Base-by-base conservation (phyloP, 148 eudicot genomes). In the Persicaria maculosa region DNA sequence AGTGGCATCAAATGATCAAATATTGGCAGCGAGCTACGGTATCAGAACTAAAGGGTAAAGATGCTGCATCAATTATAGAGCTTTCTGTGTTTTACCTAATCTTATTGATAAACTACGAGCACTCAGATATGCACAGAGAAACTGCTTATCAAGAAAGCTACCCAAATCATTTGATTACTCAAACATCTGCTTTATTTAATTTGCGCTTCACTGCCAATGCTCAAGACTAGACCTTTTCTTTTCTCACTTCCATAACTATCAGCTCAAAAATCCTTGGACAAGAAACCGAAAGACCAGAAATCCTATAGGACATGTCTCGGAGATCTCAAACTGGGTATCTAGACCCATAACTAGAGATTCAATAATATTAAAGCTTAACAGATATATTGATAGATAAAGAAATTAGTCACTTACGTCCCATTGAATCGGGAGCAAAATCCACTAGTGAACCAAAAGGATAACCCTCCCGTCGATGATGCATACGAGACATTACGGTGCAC, bases 371-470 rank as follows among this genome's bases (percentile, higher is more conserved):
- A 17, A 57, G 19, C 7, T 57, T 19, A 8, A 7, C 1, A 0
- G 50, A 22, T 8, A 71, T 4, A 79, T 74, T 17, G 15, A 50
- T 20, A 10, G 47, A 14, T 50, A 45, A 4, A 73, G 53, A 71
- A 58, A 43, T 44, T 14, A 47, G 70, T 59, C 50, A 89, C 99
- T 86, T 92, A 96, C 99, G 99, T 80, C 99, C 99, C 88, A 89
- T 83, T 47, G 91, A 76, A 84, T 96, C 99, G 71, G 99, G 92
- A 19, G 97, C 95, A 85, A 96, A 96, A 81, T 96, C 99, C 76
- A 96, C 99, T 46, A 96, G 84, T 4, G 97, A 89, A 76, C 99
- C 99, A 80, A 96, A 96, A 44, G 99, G 99, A 75, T 96, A 96
- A 43, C 99, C 99, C 83, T 90, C 89, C 72, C 99, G 78, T 68